Conservation (phyloP, 2,329 filamentous ascomycete species). For the Penicillium sp. region DNA sequence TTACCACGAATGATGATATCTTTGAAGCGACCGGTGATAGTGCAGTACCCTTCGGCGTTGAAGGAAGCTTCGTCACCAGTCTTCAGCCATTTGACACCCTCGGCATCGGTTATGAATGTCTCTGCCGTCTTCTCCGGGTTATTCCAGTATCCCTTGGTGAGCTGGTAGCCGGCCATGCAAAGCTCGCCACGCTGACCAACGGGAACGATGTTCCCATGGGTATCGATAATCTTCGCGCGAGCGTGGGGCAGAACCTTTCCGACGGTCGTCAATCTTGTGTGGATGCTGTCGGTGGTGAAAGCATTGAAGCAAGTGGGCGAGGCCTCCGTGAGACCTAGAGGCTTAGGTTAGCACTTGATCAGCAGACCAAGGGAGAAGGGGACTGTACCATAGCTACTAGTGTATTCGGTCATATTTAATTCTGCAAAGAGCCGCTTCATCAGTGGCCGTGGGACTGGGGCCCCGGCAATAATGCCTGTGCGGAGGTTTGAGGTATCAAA, state of each 20-base stretch:
- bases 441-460: slow-evolving; percentile 63
- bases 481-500: slow-evolving; percentile 50
- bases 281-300: slow-evolving; percentile 61
- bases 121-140: slow-evolving; percentile 68
- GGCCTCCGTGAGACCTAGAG: slow-evolving; percentile 61
- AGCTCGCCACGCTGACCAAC: slow-evolving; percentile 63
- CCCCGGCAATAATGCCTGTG: slow-evolving; percentile 71
- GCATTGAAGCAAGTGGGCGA: slow-evolving; percentile 75
- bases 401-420: slow-evolving; percentile 67
- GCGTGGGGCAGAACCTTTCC: slow-evolving; percentile 68
- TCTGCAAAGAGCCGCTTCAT: slow-evolving; percentile 64
- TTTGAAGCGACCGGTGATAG: slow-evolving; percentile 67
- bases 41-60: slow-evolving; percentile 55
- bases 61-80: slow-evolving; percentile 54
- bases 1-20: slow-evolving; percentile 66
- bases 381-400: slow-evolving; percentile 49
- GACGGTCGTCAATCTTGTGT: slow-evolving; percentile 60
- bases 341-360: background rate
- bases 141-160: slow-evolving; percentile 54
- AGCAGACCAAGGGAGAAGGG: too few species aligned
- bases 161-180: slow-evolving; percentile 68
- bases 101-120: slow-evolving; percentile 57
- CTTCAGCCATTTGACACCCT: slow-evolving; percentile 52
- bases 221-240: slow-evolving; percentile 66
- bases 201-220: slow-evolving; percentile 54